Conservation (phyloP, 192 early-diverging fungal species). For the Podila verticillata region DNA sequence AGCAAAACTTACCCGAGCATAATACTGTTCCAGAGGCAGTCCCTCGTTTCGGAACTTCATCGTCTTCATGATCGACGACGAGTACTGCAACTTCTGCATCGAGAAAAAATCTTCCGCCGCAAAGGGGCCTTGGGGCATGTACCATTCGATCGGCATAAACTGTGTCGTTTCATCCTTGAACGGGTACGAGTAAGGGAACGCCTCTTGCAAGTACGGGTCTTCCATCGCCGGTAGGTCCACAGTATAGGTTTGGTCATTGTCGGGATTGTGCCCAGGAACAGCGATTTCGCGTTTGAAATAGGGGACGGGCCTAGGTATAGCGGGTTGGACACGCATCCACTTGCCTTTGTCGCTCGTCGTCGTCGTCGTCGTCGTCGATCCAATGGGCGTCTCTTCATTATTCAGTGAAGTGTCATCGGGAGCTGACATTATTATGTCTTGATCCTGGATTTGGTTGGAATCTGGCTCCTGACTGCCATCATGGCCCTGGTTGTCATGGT, state of each 20-base stretch:
- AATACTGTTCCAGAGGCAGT: conserved; percentile 33
- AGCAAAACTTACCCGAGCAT: conserved; percentile 18
- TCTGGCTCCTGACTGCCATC: too few relatives aligned
- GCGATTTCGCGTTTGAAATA: background rate
- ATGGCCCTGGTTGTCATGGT: too few relatives aligned
- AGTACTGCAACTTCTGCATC: conserved; percentile 16
- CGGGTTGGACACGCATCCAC: too few relatives aligned
- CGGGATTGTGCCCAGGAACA: too few relatives aligned
- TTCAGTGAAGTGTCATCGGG: too few relatives aligned
- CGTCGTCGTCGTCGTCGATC: too few relatives aligned
- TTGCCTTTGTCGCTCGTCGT: too few relatives aligned
- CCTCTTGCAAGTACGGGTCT: background rate
- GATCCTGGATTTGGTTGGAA: too few relatives aligned
- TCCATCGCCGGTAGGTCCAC: background rate
- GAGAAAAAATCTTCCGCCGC: conserved; percentile 19
- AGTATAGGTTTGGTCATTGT: background rate
- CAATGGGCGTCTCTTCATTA: too few relatives aligned
- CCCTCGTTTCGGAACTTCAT: background rate
- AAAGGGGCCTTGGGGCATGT: conserved; percentile 12
- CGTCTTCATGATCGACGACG: conserved; percentile 2
- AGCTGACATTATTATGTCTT: too few relatives aligned
- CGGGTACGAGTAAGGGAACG: background rate
- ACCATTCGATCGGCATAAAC: conserved; percentile 8
- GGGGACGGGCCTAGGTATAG: background rate
- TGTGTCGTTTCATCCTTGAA: background rate